Evolutionary conservation across 176 grass and related monocot genomes (phyloP), one percentile per base, ranked within the genome.

Genomic region (Calamus simplicifolius): DNA sequence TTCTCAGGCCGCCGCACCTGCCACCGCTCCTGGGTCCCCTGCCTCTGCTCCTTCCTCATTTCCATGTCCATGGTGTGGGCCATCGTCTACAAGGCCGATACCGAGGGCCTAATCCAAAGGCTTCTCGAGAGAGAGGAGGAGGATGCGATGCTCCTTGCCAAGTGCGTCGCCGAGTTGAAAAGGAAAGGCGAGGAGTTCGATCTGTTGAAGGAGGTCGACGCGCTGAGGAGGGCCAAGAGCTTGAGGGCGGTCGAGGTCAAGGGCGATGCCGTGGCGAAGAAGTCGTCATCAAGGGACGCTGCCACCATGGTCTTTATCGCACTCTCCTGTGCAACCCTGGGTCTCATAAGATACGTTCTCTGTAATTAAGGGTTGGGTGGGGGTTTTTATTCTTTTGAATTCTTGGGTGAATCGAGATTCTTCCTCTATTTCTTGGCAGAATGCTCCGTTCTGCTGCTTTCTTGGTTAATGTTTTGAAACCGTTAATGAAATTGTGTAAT

Each of bases 171-270:
- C 5, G 84, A 91, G 76, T 63, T 97, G 38, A 91, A 82, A 65
- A 79, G 70, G 28, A 97, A 90, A 68, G 92, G 91, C 1, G 27
- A 77, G 19, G 78, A 87, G 28, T 90, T 96, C 73, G 91, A 97
- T 61, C 80, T 97, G 18, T 81, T 91, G 50, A 97, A 97, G 88
- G 92, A 97, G 57, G 92, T 97, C 21, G 87, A 97, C 79, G 83
- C 83, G 30, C 83, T 97, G 69, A 79, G 84, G 51, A 52, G 84
- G 27, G 92, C 92, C 27, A 96, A 96, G 79, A 87, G 80, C 85
- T 79, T 96, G 54, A 67, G 86, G 31, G 83, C 88, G 38, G 29
- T 30, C 3, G 87, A 90, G 78, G 83, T 86, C 65, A 96, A 96
- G 77, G 83, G 64, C 4, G 49, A 28, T 27, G 18, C 66, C 73